Evolutionary conservation across 2,329 filamentous ascomycete species (phyloP).

Genomic region (Xylariales sp.): DNA sequence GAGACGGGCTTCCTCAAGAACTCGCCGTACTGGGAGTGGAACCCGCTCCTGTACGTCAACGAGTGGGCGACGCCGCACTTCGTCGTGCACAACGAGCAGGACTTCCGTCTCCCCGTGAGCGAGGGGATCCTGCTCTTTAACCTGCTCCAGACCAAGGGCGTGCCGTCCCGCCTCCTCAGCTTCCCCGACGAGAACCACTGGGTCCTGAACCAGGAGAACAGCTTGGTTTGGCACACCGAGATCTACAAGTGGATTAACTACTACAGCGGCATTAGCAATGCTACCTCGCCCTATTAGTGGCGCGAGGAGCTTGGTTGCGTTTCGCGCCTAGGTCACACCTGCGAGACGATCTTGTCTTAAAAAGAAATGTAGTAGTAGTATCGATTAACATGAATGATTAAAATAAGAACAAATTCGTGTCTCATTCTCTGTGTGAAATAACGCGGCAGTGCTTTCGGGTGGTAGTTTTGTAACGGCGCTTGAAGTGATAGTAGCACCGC

Average conservation of each 20-base stretch:
- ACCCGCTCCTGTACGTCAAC: constrained; percentile 59
- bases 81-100: constrained; percentile 75
- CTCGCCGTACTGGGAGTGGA: constrained; percentile 60
- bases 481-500: not conserved
- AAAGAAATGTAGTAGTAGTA: constrained; percentile 3
- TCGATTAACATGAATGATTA: constrained; percentile 19
- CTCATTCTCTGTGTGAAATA: constrained; percentile 16
- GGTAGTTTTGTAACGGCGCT: not conserved
- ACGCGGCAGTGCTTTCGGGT: not conserved
- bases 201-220: constrained; percentile 77
- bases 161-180: constrained; percentile 74
- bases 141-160: constrained; percentile 70
- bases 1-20: constrained; percentile 53
- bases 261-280: constrained; percentile 53
- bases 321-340: constrained; percentile 6
- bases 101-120: constrained; percentile 74
- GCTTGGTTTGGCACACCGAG: constrained; percentile 73
- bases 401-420: constrained; percentile 16
- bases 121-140: constrained; percentile 78
- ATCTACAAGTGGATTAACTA: constrained; percentile 77
- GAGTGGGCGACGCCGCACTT: constrained; percentile 77
- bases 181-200: constrained; percentile 81
- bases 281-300: constrained; percentile 45
- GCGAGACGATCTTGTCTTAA: constrained; percentile 11
- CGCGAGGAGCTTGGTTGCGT: not conserved